Evolutionary conservation across 306 rosid genomes (phyloP).

Genomic region (Inga oerstediana): DNA sequence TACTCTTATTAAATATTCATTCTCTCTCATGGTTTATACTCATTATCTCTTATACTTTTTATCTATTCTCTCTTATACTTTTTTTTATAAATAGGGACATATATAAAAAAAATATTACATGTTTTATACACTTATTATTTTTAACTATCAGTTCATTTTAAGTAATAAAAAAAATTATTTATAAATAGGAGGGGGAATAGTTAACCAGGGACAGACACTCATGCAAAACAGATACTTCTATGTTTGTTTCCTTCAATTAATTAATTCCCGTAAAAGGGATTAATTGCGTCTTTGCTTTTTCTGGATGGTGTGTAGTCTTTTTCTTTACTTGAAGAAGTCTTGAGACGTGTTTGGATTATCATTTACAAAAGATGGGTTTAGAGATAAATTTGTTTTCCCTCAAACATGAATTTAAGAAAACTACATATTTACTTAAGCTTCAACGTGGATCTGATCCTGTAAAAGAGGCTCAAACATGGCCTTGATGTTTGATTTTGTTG

Average conservation of each 20-base stretch:
- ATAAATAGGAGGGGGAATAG: too few relatives aligned
- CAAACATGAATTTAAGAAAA: neutral
- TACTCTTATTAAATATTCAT: too few relatives aligned
- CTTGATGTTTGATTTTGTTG: too few relatives aligned
- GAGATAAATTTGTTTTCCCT: neutral
- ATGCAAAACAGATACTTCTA: neutral
- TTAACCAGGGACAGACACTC: neutral
- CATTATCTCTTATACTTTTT: too few relatives aligned
- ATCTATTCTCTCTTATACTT: too few relatives aligned
- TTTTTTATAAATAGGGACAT: too few relatives aligned
- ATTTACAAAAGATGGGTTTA: neutral
- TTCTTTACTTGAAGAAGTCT: neutral
- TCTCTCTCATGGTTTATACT: too few relatives aligned
- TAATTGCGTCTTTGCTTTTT: neutral
- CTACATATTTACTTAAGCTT: neutral
- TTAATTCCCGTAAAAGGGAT: neutral
- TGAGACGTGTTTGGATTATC: neutral
- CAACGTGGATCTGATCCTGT: neutral
- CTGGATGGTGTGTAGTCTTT: neutral
- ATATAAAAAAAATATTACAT: too few relatives aligned
- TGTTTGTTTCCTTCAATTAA: neutral
- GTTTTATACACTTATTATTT: too few relatives aligned
- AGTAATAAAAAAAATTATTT: too few relatives aligned
- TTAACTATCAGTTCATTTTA: too few relatives aligned
- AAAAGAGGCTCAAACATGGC: neutral